These are phyloP conservation scores for Grosmannia clavigera DNA, from an alignment of 2,329 filamentous ascomycete genomes.

Conservation along the genomic window DNA sequence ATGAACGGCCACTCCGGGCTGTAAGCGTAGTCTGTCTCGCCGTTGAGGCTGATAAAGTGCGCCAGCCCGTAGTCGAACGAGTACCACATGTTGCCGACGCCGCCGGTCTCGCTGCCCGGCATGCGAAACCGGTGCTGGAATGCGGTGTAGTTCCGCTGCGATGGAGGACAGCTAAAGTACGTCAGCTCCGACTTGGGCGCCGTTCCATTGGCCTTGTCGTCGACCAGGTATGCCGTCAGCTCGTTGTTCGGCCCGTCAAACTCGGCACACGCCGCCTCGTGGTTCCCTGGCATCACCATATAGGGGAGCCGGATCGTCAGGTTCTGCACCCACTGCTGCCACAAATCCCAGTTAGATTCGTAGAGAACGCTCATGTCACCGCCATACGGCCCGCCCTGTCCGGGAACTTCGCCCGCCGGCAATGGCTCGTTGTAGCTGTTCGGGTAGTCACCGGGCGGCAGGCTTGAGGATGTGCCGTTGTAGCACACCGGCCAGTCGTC, in stretches of 20 bases:
- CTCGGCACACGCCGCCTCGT: constrained; percentile 35
- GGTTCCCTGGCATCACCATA: constrained; percentile 38
- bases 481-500: constrained; percentile 31
- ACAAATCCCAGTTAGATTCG: constrained; percentile 38
- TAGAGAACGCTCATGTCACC: constrained; percentile 37
- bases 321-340: constrained; percentile 34
- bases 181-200: constrained; percentile 24
- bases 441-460: constrained; percentile 26
- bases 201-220: constrained; percentile 29
- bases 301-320: constrained; percentile 32
- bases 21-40: constrained; percentile 34
- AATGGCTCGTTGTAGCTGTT: constrained; percentile 30
- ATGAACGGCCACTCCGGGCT: constrained; percentile 32
- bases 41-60: constrained; percentile 34
- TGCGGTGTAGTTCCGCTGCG: constrained; percentile 37
- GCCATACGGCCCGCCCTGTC: constrained; percentile 32
- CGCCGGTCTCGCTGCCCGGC: constrained; percentile 32
- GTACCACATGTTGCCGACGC: constrained; percentile 38
- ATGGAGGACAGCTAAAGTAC: constrained; percentile 39
- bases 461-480: constrained; percentile 29
- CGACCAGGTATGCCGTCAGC: constrained; percentile 32
- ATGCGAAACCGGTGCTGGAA: constrained; percentile 39
- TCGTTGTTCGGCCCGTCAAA: constrained; percentile 32
- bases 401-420: constrained; percentile 29
- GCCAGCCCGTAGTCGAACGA: constrained; percentile 41